Evolutionary conservation across 192 early-diverging fungal species (phyloP).

Genomic region (Coemansia sp.): DNA sequence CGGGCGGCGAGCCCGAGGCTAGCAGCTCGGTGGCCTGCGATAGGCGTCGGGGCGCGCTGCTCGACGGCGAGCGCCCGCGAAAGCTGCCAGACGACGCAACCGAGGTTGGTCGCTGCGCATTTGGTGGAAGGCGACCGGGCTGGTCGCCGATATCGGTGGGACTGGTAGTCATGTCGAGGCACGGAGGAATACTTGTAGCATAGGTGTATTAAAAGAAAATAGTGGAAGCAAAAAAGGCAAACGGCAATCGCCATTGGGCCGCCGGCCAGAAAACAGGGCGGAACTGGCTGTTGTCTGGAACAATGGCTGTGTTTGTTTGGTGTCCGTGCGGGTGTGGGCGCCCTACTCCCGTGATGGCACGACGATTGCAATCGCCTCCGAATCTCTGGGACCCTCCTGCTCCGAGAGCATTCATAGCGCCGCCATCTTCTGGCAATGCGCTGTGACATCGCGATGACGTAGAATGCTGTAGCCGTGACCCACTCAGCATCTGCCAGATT

Average conservation of each 20-base stretch:
- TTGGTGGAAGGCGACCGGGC: conserved; percentile 23
- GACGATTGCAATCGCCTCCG: neutral
- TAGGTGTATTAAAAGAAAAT: neutral
- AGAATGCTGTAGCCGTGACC: too few species aligned
- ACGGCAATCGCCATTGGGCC: neutral
- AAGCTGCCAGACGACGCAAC: conserved; percentile 8
- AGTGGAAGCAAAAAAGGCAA: neutral
- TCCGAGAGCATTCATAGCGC: too few species aligned
- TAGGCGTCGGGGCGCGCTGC: conserved; percentile 12
- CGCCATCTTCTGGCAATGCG: too few species aligned
- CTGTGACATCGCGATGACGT: too few species aligned
- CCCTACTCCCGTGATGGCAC: neutral
- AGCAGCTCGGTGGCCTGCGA: conserved; percentile 33
- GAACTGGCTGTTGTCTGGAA: neutral
- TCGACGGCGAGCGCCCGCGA: conserved; percentile 5
- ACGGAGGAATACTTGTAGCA: neutral
- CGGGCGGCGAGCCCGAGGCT: conserved; percentile 26
- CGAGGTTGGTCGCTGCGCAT: conserved; percentile 26
- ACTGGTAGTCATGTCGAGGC: neutral
- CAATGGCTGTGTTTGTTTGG: neutral
- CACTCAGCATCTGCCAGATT: too few species aligned
- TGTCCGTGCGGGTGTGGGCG: neutral
- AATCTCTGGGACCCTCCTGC: too few species aligned
- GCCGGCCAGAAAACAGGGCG: neutral
- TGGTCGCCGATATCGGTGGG: conserved; percentile 5